Evolutionary conservation across 108 stramenopile species (phyloP).

Genomic region (Skeletonema tropicum): DNA sequence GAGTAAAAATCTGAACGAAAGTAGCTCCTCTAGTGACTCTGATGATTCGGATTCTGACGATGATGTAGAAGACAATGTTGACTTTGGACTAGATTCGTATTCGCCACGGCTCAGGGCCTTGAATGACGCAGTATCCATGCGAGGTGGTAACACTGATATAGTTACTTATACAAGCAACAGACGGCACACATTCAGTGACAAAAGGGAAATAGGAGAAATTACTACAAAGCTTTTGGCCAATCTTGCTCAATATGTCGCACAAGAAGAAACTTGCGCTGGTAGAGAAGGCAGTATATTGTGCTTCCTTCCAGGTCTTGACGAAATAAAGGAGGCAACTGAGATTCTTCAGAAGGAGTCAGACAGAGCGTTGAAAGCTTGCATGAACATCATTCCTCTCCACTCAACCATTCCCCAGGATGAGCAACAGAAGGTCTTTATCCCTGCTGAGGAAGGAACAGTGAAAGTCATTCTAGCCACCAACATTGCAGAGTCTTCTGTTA

Average conservation of each 20-base stretch:
- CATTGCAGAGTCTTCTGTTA: conserved; percentile 97
- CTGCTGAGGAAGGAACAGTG: conserved; percentile 87
- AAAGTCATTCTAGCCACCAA: conserved; percentile 97
- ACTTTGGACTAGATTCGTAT: conserved; percentile 17
- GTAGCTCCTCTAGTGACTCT: neutral
- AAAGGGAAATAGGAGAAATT: neutral
- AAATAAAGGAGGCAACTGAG: conserved; percentile 57
- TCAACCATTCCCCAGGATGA: conserved; percentile 95
- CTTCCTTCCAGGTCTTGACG: conserved; percentile 88
- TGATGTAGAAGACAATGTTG: conserved; percentile 26
- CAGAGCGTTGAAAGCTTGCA: conserved; percentile 86
- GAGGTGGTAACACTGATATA: conserved; percentile 3
- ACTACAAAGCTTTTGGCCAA: conserved; percentile 14
- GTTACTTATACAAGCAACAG: conserved; percentile 18
- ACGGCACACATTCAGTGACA: neutral
- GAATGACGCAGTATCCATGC: conserved; percentile 20
- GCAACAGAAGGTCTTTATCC: conserved; percentile 97
- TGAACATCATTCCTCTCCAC: conserved; percentile 95
- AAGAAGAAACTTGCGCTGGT: conserved; percentile 21
- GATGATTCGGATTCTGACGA: conserved; percentile 37
- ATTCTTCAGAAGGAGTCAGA: conserved; percentile 30
- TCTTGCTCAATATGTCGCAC: conserved; percentile 21
- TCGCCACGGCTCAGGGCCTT: conserved; percentile 24
- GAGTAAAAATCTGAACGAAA: neutral
- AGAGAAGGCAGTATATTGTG: conserved; percentile 74